phyloP scores from a whole-genome alignment of 805 yeast genomes.

The Cyberlindnera samutprakarnensis region DNA sequence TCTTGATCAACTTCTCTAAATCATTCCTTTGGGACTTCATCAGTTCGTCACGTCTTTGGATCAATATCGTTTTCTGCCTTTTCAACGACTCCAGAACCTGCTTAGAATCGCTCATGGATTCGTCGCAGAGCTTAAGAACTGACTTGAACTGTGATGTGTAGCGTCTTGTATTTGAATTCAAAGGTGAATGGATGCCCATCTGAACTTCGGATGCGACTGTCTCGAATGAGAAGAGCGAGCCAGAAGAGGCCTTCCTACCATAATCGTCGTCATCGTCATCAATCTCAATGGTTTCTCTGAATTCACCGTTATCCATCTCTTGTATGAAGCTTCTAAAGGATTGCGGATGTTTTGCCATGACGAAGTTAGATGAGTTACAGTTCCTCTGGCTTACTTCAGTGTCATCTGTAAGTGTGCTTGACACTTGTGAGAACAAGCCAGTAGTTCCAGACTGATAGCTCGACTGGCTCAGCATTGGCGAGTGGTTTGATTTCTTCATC shows the following conservation, averaged over 20 bases:
- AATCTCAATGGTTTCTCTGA: constrained; percentile 16
- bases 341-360: not conserved
- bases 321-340: constrained; percentile 13
- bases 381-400: no score
- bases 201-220: constrained; percentile 20
- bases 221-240: constrained; percentile 22
- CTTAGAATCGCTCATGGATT: constrained; percentile 16
- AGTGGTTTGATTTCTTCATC: not conserved
- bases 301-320: constrained; percentile 13
- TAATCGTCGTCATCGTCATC: constrained; percentile 15
- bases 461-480: constrained; percentile 17
- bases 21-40: constrained; percentile 10
- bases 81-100: constrained; percentile 17
- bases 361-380: no score
- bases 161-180: constrained; percentile 1
- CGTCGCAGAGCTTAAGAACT: constrained; percentile 20
- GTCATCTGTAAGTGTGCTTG: constrained; percentile 8
- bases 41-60: constrained; percentile 9
- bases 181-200: constrained; percentile 3
- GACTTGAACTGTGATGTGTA: constrained; percentile 12
- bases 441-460: constrained; percentile 20
- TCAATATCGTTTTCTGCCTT: constrained; percentile 18
- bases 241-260: not conserved
- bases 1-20: constrained; percentile 5
- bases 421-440: constrained; percentile 16